phyloP scores from a whole-genome alignment of 345 rosid genomes.

The Zanthoxylum bungeanum region DNA sequence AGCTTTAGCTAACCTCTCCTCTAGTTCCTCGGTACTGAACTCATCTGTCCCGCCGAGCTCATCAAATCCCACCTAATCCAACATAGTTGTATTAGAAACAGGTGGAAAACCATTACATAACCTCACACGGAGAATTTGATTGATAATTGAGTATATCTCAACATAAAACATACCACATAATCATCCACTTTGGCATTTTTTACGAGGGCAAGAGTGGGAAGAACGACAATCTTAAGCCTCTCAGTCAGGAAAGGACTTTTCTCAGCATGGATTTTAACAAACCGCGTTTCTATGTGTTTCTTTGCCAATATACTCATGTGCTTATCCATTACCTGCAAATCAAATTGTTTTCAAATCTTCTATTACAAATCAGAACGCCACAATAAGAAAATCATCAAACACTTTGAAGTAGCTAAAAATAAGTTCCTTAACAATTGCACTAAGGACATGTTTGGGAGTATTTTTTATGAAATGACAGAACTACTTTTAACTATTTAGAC shows the following conservation, averaged over 20 bases:
- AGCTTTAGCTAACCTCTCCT: conserved; percentile 87
- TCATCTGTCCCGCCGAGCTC: conserved; percentile 95
- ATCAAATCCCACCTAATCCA: conserved; percentile 82
- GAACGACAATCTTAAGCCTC: conserved; percentile 83
- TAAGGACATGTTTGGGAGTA: background rate
- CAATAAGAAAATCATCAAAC: background rate
- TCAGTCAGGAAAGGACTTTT: conserved; percentile 97
- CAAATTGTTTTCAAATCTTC: background rate
- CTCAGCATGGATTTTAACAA: conserved; percentile 93
- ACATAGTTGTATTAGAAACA: background rate
- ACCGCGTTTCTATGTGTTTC: conserved; percentile 94
- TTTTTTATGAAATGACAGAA: too few relatives aligned
- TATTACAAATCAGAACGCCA: background rate
- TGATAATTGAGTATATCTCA: background rate
- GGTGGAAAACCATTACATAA: background rate
- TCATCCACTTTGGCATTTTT: conserved; percentile 98
- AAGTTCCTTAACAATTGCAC: background rate
- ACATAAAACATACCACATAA: conserved; percentile 62
- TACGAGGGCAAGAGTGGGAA: conserved; percentile 91
- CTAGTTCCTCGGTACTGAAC: conserved; percentile 84
- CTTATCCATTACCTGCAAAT: conserved; percentile 89
- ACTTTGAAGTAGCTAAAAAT: background rate
- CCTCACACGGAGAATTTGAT: background rate
- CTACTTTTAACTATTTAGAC: too few relatives aligned
- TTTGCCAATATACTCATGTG: conserved; percentile 79